Percentiles rank a stretch among this genome's conserved stretches.
Conservation (phyloP, 306 rosid genomes). For the Malus sieversii region DNA sequence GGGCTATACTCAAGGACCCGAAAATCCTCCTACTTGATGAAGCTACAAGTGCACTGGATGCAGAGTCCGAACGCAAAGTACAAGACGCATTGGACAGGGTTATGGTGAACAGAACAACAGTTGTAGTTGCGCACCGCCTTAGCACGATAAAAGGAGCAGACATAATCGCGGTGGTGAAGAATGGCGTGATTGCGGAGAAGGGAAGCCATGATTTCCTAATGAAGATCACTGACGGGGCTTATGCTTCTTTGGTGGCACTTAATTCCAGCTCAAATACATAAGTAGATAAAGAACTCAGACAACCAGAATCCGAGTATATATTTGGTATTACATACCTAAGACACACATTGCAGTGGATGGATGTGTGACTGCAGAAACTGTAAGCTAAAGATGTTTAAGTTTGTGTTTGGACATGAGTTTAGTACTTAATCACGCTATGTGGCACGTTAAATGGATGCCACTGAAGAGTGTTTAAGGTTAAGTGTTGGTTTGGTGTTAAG, state of each 20-base stretch:
- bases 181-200: slow-evolving; percentile 63
- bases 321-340: too few species aligned
- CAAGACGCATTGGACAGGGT: slow-evolving; percentile 87
- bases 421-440: too few species aligned
- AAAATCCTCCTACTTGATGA: slow-evolving; percentile 79
- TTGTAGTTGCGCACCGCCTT: slow-evolving; percentile 82
- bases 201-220: slow-evolving; percentile 70
- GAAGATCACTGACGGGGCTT: slow-evolving; percentile 58
- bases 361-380: too few species aligned
- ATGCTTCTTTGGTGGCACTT: slow-evolving; percentile 76
- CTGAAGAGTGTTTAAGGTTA: too few species aligned
- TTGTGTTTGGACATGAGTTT: too few species aligned
- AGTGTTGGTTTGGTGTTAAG: too few species aligned
- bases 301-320: background rate
- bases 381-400: too few species aligned
- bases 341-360: too few species aligned
- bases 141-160: slow-evolving; percentile 74
- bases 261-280: slow-evolving; percentile 32
- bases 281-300: background rate
- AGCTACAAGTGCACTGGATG: slow-evolving; percentile 90
- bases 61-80: slow-evolving; percentile 71
- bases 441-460: too few species aligned
- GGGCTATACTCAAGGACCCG: slow-evolving; percentile 75
- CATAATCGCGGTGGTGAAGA: slow-evolving; percentile 62
- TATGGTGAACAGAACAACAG: slow-evolving; percentile 67